Conservation (phyloP, 208 protist genomes). For the Acanthamoeba sp. region DNA sequence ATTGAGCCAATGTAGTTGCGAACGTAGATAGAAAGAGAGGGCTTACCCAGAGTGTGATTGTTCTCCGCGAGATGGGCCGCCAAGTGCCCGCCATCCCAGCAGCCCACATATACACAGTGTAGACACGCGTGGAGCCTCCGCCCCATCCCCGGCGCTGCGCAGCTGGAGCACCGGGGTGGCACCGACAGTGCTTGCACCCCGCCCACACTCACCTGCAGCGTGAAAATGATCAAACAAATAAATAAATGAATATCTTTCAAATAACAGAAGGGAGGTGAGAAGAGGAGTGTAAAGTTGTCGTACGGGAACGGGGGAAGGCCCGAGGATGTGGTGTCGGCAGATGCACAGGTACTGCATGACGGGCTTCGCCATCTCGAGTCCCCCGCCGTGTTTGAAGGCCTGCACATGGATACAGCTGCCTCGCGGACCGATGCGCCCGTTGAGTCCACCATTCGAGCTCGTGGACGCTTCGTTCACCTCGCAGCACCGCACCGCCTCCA, state of each 20-base stretch:
- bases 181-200: not conserved
- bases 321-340: constrained; percentile 14
- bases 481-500: not conserved
- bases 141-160: not conserved
- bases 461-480: not conserved
- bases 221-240: not conserved
- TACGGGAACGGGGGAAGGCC: not conserved
- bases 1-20: no score
- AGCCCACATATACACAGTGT: constrained; percentile 81
- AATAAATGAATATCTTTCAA: not conserved
- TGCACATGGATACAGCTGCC: not conserved
- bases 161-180: constrained; percentile 74
- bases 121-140: constrained; percentile 82
- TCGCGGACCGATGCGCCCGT: not conserved
- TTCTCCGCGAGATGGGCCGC: constrained; percentile 67
- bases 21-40: no score
- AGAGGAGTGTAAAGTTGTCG: not conserved
- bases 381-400: constrained; percentile 22
- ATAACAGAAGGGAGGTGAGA: not conserved
- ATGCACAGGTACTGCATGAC: constrained; percentile 15
- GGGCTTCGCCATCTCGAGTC: not conserved
- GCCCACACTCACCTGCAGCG: not conserved
- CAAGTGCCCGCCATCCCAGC: constrained; percentile 78
- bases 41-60: constrained; percentile 51
- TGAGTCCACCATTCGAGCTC: not conserved